A percentile compares a stretch with the other conserved stretches of the same genome.
Conservation (phyloP, 2,329 filamentous ascomycete genomes). For the Karstenula rhodostoma region DNA sequence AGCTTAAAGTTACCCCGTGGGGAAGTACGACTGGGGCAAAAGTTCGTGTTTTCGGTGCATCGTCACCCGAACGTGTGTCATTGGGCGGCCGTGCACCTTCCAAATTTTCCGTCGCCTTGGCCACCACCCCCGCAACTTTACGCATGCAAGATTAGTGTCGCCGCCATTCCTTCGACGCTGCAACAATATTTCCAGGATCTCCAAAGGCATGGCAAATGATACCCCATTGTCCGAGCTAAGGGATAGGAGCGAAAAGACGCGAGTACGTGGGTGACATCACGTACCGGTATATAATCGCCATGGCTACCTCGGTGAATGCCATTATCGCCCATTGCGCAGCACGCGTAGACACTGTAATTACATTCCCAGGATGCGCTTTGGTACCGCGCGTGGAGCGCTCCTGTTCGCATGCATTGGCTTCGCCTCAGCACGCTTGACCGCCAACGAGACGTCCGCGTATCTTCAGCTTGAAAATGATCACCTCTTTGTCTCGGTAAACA, state of each 20-base stretch:
- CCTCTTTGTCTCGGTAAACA: slow-evolving; percentile 22
- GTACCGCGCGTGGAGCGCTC: neutral
- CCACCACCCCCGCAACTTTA: neutral
- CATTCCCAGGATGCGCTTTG: neutral
- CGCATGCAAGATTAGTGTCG: slow-evolving; percentile 2
- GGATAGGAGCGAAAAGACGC: neutral
- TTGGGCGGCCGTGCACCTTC: neutral
- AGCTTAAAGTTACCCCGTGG: slow-evolving; percentile 1
- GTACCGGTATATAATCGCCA: neutral
- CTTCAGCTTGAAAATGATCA: slow-evolving; percentile 17
- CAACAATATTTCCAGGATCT: neutral
- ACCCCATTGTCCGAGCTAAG: slow-evolving; percentile 2
- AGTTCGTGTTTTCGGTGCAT: neutral
- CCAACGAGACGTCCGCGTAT: slow-evolving; percentile 18
- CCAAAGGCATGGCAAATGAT: slow-evolving; percentile 7
- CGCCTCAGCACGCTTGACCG: slow-evolving; percentile 9
- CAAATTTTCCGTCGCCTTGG: neutral
- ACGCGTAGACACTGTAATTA: neutral
- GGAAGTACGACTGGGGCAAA: neutral
- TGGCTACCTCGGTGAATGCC: neutral
- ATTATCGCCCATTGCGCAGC: neutral
- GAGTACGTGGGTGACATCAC: neutral
- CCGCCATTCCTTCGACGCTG: neutral
- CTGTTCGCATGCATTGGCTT: neutral
- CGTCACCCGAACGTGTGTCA: neutral